A percentile compares a stretch with the other conserved stretches of the same genome.
phyloP scores from a whole-genome alignment of 2,329 filamentous ascomycete genomes.

The Acrocalymma vagum region DNA sequence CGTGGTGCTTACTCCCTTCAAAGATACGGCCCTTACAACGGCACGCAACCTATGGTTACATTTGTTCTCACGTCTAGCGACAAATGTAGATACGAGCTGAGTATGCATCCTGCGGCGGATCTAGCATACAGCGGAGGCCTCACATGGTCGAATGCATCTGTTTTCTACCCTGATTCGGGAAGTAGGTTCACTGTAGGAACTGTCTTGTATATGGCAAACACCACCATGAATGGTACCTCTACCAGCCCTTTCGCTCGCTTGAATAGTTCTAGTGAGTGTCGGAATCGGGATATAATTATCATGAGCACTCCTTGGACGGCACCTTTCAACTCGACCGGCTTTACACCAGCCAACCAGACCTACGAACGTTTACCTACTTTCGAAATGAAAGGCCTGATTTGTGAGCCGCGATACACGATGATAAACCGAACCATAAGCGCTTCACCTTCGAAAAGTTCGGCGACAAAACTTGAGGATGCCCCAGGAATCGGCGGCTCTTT shows the following conservation, averaged over 20 bases:
- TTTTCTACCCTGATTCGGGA: slow-evolving; percentile 5
- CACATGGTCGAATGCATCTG: slow-evolving; percentile 19
- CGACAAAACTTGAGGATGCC: neutral
- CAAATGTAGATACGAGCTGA: slow-evolving; percentile 20
- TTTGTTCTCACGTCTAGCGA: slow-evolving; percentile 17
- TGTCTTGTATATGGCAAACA: neutral
- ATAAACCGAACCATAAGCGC: neutral
- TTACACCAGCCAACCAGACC: slow-evolving; percentile 9
- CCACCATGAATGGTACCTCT: slow-evolving; percentile 10
- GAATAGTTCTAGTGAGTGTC: slow-evolving; percentile 20
- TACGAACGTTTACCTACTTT: slow-evolving; percentile 20
- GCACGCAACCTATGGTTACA: slow-evolving; percentile 20
- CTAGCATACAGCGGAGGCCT: slow-evolving; percentile 18
- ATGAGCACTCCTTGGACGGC: slow-evolving; percentile 25
- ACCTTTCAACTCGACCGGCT: neutral
- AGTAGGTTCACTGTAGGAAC: slow-evolving; percentile 1
- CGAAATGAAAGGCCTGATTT: slow-evolving; percentile 15
- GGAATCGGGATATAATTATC: slow-evolving; percentile 21
- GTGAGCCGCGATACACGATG: slow-evolving; percentile 2
- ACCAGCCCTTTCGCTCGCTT: slow-evolving; percentile 16
- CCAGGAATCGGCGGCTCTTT: neutral
- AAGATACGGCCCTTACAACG: slow-evolving; percentile 15
- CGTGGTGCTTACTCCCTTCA: slow-evolving; percentile 4
- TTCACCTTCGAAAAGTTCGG: neutral
- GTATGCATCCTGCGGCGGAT: slow-evolving; percentile 15